A percentile compares a stretch with the other conserved stretches of the same genome.
Conservation (phyloP, 345 rosid genomes). For the Theobroma cacao region DNA sequence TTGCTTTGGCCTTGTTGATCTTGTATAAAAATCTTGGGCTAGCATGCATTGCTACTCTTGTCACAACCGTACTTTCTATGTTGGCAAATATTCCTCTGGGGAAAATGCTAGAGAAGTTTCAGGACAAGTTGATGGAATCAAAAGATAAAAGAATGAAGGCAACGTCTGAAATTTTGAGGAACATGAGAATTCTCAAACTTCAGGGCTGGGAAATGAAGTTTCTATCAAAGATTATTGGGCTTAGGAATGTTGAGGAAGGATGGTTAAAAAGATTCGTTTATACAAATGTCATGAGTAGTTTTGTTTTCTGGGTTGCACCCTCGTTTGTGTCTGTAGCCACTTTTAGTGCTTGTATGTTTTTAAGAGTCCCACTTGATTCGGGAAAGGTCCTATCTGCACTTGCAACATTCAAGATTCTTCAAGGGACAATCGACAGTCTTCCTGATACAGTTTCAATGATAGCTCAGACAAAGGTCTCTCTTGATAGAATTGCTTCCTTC, state of each 20-base stretch:
- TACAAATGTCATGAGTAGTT: conserved; percentile 21
- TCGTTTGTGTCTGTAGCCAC: not conserved
- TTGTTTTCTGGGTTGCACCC: not conserved
- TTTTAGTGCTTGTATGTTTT: not conserved
- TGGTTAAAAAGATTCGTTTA: conserved; percentile 51
- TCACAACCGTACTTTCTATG: conserved; percentile 42
- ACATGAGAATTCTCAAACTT: conserved; percentile 76
- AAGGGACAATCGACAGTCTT: conserved; percentile 58
- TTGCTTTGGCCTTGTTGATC: conserved; percentile 48
- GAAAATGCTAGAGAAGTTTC: conserved; percentile 45
- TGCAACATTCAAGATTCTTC: conserved; percentile 54
- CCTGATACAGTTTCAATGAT: conserved; percentile 62
- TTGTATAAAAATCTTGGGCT: conserved; percentile 54
- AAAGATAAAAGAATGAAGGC: conserved; percentile 60
- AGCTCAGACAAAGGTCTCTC: conserved; percentile 52
- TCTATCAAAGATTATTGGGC: conserved; percentile 31
- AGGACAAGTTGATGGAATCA: conserved; percentile 47
- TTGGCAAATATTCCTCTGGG: conserved; percentile 55
- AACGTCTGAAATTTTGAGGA: conserved; percentile 62
- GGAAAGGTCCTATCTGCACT: conserved; percentile 29
- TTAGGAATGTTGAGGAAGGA: conserved; percentile 39
- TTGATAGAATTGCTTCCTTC: conserved; percentile 45
- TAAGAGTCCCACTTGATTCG: not conserved
- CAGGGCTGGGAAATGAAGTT: conserved; percentile 83
- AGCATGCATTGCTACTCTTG: conserved; percentile 46